Base-by-base conservation (phyloP, 2,329 filamentous ascomycete species). In the Aureobasidium sp. region DNA sequence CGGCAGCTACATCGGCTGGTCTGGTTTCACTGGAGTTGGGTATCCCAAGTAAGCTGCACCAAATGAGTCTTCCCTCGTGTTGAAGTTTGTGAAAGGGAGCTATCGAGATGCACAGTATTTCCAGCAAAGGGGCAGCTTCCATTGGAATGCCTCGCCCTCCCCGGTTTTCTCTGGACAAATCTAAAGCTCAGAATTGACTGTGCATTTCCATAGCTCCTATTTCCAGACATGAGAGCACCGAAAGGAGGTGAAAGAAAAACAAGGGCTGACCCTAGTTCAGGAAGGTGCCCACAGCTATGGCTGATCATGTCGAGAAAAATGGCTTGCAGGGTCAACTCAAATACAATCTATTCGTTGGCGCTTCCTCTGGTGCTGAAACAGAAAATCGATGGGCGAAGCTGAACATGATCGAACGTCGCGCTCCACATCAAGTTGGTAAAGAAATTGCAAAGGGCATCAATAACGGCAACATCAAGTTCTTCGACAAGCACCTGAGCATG, bases 401-500 rank as follows among this genome's bases (percentile, higher is more conserved):
- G 66, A 87, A 96, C 77, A 96, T 96, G 91, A 96, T 96, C 70
- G 87, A 93, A 78, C 82, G 90, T 62, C 84, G 91, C 62, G 84
- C 85, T 68, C 91, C 91, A 62, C 91, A 96, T 77, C 91, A 96
- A 73, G 91, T 96, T 64, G 91, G 91, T 72, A 96, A 95, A 79
- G 83, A 89, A 63, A 96, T 96, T 67, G 85, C 91, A 64, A 93
- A 90, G 79, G 91, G 91, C 10, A 95, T 96, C 77, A 96, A 96
- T 75, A 86, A 87, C 68, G 91, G 91, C 47, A 82, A 87, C 67
- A 96, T 96, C 77, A 86, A 93, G 66, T 96, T 96, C 77, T 96
- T 95, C 73, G 91, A 96, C 75, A 96, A 96, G 79, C 91, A 96
- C 78, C 75, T 96, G 72, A 91, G 87, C 76, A 95, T 95, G 91